Evolutionary conservation across 2,329 filamentous ascomycete genomes (phyloP).

Genomic region (Botrytis sinoallii): DNA sequence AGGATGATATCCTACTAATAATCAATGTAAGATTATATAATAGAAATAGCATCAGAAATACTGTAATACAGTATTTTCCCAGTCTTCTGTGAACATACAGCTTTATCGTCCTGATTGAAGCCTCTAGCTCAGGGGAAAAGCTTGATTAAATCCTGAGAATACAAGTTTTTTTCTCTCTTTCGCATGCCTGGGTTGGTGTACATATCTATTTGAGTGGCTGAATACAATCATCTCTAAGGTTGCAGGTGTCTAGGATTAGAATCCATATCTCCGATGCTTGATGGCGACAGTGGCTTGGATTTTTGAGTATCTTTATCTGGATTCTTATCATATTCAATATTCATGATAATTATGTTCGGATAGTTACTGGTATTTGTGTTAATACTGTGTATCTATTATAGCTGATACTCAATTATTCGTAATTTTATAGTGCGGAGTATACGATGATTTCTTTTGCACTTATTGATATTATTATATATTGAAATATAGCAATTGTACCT

Average conservation of each 20-base stretch:
- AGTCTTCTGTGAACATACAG: too few species aligned
- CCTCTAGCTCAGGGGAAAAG: background rate
- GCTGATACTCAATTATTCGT: too few species aligned
- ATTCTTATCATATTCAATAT: background rate
- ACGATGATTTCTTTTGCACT: background rate
- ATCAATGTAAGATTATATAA: too few species aligned
- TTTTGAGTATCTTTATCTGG: background rate
- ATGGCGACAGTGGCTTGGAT: constrained; percentile 3
- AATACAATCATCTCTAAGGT: too few species aligned
- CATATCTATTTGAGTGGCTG: background rate
- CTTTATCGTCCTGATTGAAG: background rate
- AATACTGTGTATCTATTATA: too few species aligned
- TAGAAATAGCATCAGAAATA: too few species aligned
- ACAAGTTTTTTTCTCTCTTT: background rate
- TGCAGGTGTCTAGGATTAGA: background rate
- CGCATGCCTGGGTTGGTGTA: background rate
- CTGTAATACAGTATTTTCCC: too few species aligned
- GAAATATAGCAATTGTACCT: background rate
- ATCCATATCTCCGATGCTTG: background rate
- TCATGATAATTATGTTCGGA: too few species aligned
- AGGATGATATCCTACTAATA: too few species aligned
- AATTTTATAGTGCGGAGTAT: background rate
- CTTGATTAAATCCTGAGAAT: background rate
- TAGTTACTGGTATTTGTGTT: too few species aligned
- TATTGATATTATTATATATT: background rate